Conservation (phyloP, 2,329 filamentous ascomycete genomes). For the Incumbomyces lentus region DNA sequence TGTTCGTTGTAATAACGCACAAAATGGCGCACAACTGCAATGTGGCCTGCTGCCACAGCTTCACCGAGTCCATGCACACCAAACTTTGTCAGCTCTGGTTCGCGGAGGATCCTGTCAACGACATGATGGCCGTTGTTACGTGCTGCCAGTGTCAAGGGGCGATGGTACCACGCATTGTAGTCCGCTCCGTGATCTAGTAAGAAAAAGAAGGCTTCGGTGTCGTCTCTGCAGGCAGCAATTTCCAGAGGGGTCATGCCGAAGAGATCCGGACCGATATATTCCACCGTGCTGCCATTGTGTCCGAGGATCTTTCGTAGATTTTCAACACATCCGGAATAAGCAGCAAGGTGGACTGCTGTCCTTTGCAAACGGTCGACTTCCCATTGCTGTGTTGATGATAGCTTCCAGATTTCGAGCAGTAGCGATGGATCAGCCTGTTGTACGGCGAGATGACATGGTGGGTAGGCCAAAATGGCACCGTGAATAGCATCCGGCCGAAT, state of each 20-base stretch:
- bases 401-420: background rate
- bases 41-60: background rate
- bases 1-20: background rate
- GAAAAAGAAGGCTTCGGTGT: background rate
- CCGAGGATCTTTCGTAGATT: background rate
- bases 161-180: background rate
- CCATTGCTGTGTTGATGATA: background rate
- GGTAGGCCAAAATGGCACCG: background rate
- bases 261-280: background rate
- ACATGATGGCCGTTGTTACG: background rate
- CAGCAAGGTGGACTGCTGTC: background rate
- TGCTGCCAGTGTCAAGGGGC: background rate
- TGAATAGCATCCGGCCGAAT: background rate
- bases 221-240: conserved; percentile 1
- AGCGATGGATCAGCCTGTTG: background rate
- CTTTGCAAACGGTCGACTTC: background rate
- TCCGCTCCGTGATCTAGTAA: background rate
- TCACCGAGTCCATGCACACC: background rate
- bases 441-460: background rate
- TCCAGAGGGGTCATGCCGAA: background rate
- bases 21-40: background rate
- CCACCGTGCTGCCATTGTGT: background rate
- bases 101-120: background rate
- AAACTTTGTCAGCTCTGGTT: background rate
- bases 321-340: background rate